Evolutionary conservation across 495 filamentous ascomycete species (phyloP), one percentile per base, ranked within the genome.

Genomic region (Talaromyces adpressus): DNA sequence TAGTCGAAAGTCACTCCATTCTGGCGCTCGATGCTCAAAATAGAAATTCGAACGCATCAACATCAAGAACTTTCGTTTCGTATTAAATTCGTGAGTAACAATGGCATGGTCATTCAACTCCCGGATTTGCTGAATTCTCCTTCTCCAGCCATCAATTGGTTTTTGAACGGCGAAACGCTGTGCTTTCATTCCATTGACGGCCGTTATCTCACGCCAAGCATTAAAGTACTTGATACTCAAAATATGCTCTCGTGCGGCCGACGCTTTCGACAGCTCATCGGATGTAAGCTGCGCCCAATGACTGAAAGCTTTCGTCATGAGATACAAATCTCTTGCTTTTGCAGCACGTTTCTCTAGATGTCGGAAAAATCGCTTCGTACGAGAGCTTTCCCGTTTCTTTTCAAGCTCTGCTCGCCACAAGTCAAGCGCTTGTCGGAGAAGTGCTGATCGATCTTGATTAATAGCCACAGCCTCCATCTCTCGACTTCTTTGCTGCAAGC

Each of bases 131-230:
- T 71, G 63, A 14, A 76, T 66, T 51, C 76, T 79, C 41, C 76
- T 76, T 52, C 78, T 80, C 87, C 86, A 89, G 14, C 75, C 62
- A 34, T 72, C 69, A 62, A 89, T 81, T 34, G 86, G 87, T 57
- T 82, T 84, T 47, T 77, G 78, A 6, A 87, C 64, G 11, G 81
- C 76, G 62, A 88, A 88, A 9, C 84, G 78, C 47, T 85, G 83
- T 2, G 87, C 84, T 70, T 90, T 91, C 32, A 85, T 68, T 62
- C 87, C 79, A 67, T 91, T 89, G 51, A 89, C 84, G 6, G 79
- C 81, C 11, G 90, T 92, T 54, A 91, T 86, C 51, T 85, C 85
- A 36, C 85, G 81, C 90, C 90, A 94, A 3, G 86, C 86, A 66
- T 87, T 85, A 70, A 93, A 94, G 67, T 87, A 91, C 62, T 86